phyloP scores from a whole-genome alignment of 148 eudicot species.

The Vaccinium vitisidaea region DNA sequence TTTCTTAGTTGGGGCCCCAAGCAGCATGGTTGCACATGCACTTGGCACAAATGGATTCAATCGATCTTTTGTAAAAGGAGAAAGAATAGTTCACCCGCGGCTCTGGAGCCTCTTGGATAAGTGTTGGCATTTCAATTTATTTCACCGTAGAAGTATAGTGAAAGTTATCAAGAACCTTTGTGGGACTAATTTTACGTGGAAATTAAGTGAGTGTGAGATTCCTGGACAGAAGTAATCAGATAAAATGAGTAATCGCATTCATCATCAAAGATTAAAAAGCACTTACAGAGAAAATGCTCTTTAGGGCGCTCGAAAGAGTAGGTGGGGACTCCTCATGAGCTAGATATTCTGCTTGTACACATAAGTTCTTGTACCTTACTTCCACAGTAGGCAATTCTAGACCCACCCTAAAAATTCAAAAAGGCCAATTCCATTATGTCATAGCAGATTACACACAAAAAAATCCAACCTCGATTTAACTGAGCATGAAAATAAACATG shows the following conservation, averaged over 20 bases:
- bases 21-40: too few species aligned
- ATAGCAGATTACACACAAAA: not conserved
- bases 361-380: slow-evolving; percentile 46
- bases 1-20: too few species aligned
- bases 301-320: slow-evolving; percentile 53
- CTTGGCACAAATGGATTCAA: too few species aligned
- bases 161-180: too few species aligned
- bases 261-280: slow-evolving; percentile 16
- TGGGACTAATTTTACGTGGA: not conserved
- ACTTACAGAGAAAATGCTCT: slow-evolving; percentile 45
- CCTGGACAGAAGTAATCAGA: not conserved
- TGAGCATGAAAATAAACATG: not conserved
- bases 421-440: not conserved
- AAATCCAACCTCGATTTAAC: not conserved
- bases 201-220: not conserved
- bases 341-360: slow-evolving; percentile 31
- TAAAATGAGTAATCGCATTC: not conserved
- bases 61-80: too few species aligned
- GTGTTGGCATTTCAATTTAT: too few species aligned
- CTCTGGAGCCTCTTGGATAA: too few species aligned
- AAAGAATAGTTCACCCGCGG: too few species aligned
- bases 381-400: slow-evolving; percentile 54
- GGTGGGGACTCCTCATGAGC: slow-evolving; percentile 71
- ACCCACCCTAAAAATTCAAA: slow-evolving; percentile 39
- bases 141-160: too few species aligned